A percentile compares a stretch with the other conserved stretches of the same genome.
Evolutionary conservation across 2,329 filamentous ascomycete genomes (phyloP).

Genomic region (Trichoderma sp.): DNA sequence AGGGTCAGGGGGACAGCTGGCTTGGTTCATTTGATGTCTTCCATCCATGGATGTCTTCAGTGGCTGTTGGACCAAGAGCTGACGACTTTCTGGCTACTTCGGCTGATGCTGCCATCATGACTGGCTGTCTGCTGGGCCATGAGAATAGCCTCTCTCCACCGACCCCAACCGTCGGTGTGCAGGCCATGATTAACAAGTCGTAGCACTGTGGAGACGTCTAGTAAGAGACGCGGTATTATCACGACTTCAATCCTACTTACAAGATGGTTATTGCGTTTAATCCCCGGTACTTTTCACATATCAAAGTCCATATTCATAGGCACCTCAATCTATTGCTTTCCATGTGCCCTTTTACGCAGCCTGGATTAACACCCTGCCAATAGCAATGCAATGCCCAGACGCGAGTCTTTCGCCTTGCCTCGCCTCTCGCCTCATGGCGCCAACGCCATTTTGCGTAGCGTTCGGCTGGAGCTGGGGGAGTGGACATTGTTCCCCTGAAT

Average conservation of each 20-base stretch:
- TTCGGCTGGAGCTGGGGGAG: conserved; percentile 18
- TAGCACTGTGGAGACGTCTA: not conserved
- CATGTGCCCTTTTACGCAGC: not conserved
- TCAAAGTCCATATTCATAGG: not conserved
- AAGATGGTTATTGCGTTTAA: not conserved
- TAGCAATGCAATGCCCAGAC: not conserved
- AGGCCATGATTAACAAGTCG: not conserved
- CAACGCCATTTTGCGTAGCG: conserved; percentile 15
- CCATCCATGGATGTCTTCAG: not conserved
- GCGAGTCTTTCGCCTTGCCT: conserved; percentile 14
- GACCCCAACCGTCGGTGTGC: conserved; percentile 3
- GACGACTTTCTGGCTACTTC: not conserved
- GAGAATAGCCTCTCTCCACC: not conserved
- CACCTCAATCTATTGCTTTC: not conserved
- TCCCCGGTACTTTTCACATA: not conserved
- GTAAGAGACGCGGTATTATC: no score
- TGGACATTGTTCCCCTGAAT: conserved; percentile 22
- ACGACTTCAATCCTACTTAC: no score
- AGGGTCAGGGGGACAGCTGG: not conserved
- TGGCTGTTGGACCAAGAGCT: not conserved
- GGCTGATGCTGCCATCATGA: not conserved
- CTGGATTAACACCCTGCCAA: not conserved
- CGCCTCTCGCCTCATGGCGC: conserved; percentile 17
- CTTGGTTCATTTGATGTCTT: not conserved
- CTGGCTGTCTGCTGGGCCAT: not conserved